Base-by-base conservation (phyloP, 1,284 basidiomycete species). In the Tilletia caries region DNA sequence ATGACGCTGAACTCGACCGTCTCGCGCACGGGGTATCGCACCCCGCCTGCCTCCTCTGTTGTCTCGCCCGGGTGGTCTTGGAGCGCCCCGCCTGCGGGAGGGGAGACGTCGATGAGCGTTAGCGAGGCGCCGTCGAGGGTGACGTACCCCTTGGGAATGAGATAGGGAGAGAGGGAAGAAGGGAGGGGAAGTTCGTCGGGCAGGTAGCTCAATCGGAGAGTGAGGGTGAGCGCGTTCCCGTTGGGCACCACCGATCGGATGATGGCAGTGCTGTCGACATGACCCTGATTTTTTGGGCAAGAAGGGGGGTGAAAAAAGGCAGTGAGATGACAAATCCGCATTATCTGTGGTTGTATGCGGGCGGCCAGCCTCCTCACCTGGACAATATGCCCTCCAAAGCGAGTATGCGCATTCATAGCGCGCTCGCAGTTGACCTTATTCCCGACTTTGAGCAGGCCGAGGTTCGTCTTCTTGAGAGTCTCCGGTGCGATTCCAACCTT, bases 381-480 rank as follows among this genome's bases (percentile, higher is more conserved):
- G 5, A 98, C 96, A 82, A 97, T 95, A 83, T 99, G 95, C 5
- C 95, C 95, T 33, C 95, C 95, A 80, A 98, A 97, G 58, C 95
- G 87, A 12, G 89, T 90, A 85, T 95, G 91, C 0, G 91, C 90
- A 18, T 89, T 89, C 89, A 94, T 93, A 78, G 95, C 93, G 64
- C 91, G 92, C 85, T 99, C 95, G 74, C 98, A 89, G 83, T 98
- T 98, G 72, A 98, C 94, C 74, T 87, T 90, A 50, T 89, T 88
- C 0, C 93, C 94, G 0, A 91, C 82, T 12, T 84, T 81, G 85
- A 98, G 97, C 68, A 85, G 86, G 34, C 88, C 88, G 65, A 99
- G 86, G 6, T 93, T 92, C 72, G 97, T 91, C 84, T 91, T 92
- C 77, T 89, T 86, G 81, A 96, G 93, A 37, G 93, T 96, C 84